Evolutionary conservation across 306 rosid species (phyloP).

Genomic region (Canavalia ensiformis): DNA sequence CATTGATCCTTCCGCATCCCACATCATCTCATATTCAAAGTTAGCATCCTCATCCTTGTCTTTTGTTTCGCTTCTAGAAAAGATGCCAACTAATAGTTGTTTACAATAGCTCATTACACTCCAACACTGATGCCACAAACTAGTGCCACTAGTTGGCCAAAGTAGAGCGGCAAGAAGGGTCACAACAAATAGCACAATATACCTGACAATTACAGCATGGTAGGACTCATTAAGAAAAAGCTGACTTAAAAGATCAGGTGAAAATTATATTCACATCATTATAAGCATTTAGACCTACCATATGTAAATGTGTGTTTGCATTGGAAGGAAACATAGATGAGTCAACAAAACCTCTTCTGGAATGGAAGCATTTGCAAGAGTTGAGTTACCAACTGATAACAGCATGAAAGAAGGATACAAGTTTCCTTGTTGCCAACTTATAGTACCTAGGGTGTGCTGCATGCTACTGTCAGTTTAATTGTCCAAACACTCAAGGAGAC

Average conservation of each 20-base stretch:
- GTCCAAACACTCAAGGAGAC: conserved; percentile 41
- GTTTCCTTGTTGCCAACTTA: conserved; percentile 95
- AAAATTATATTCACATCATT: conserved; percentile 37
- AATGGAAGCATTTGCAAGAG: conserved; percentile 59
- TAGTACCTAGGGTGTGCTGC: conserved; percentile 91
- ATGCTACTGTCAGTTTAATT: conserved; percentile 52
- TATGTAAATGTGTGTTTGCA: conserved; percentile 72
- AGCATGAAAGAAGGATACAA: conserved; percentile 88
- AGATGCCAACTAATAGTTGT: conserved; percentile 54
- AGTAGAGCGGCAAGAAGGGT: conserved; percentile 73
- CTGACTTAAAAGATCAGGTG: conserved; percentile 4
- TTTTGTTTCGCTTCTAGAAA: conserved; percentile 59
- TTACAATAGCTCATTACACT: conserved; percentile 47
- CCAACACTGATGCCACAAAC: conserved; percentile 61
- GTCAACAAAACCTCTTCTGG: conserved; percentile 66
- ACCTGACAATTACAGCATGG: conserved; percentile 62
- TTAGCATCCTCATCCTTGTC: conserved; percentile 80
- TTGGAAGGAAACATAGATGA: conserved; percentile 77
- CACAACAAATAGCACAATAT: conserved; percentile 61
- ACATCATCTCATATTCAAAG: conserved; percentile 81
- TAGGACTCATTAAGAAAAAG: conserved; percentile 11
- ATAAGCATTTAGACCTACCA: conserved; percentile 58
- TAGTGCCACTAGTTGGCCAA: conserved; percentile 73
- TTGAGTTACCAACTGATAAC: conserved; percentile 64
- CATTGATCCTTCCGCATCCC: conserved; percentile 91